Base-by-base conservation (phyloP, 148 eudicot species). In the Persicaria maculosa region DNA sequence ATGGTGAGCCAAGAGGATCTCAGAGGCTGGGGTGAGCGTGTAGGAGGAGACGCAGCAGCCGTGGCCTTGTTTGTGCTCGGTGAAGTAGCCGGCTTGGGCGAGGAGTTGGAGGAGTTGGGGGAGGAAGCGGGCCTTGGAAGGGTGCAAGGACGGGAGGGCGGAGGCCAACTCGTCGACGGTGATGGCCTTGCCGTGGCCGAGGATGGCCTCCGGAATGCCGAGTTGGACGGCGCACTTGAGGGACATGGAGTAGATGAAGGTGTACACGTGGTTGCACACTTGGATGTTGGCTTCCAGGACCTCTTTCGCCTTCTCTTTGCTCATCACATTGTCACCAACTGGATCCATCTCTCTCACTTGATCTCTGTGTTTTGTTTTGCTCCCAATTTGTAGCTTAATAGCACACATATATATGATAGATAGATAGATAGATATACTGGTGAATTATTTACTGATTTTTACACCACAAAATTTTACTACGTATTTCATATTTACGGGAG, bases 211-310 rank as follows among this genome's bases (percentile, higher is more conserved):
- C 0, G 71, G 72, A n/a, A 83, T 80, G 62, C 79, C 54, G 17
- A 83, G 68, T 6, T 83, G n/a, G 31, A 80, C 6, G 0, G 83
- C 83, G 55, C 83, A 80, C 70, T 78, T 83, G 20, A 83, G 44
- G 14, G 86, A 78, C 69, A 74, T 74, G 4, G 86, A 80, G 11
- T 78, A 76, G 0, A 53, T 44, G 57, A 47, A 83, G 53, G 4
- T 19, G 19, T 73, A 70, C 4, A 53, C 50, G 6, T 80, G 78
- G 36, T 68, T 78, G 80, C 81, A 80, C 75, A 83, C 74, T 50
- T 78, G 76, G 6, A 76, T 73, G 77, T 83, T 82, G 72, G 83
- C 79, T 15, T 84, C 59, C 17, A 79, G 71, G 14, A 76, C 77
- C 44, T 79, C 73, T 4, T 71, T 68, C n/a, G 40, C 19, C 8